Evolutionary conservation across 169 alveolate genomes (phyloP), one percentile per base, ranked within the genome.

Genomic region (Cryptosporidium tyzzeri): DNA sequence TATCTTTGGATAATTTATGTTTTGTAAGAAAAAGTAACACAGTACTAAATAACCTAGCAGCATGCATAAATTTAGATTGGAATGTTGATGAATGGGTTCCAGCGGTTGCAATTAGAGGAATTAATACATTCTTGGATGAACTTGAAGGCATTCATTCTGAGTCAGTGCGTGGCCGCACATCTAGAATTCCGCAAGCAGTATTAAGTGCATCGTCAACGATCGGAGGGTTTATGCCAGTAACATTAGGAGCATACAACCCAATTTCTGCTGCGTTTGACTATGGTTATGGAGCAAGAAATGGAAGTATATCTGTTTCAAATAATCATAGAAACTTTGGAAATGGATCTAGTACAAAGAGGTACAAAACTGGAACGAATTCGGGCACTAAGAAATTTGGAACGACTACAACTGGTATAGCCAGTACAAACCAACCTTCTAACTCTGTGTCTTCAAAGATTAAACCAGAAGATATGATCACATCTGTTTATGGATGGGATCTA

Each of bases 31-130:
- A 39, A 26, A 62, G 67, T 18, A 65, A 80, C 48, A 80, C 75
- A 5, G 89, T 80, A 65, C 39, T 80, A 62, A 80, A 65, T 41
- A 80, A 80, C 31, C 31, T 80, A 12, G 89, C 89, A 21, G 75
- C 80, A 62, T 62, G 89, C 23, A 80, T 80, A 26, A 80, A 80
- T 37, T 65, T 80, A 23, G 89, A 80, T 80, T 80, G 89, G 89
- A 80, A 80, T 62, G 89, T 80, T 9, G 89, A 80, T 39, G 89
- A 80, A 33, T 80, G 89, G 89, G 89, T 80, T 12, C 89, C 89
- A 26, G 89, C 89, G 41, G 75, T 80, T 45, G 89, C 89, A n/a
- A 80, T 80, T 10, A 59, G 89, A 62, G 73, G 89, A 44, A 80
- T 80, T 37, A 80, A 80, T 65, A 80, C 89, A 3, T 65, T 80